Conservation (phyloP, 345 rosid species). For the Populus alba region DNA sequence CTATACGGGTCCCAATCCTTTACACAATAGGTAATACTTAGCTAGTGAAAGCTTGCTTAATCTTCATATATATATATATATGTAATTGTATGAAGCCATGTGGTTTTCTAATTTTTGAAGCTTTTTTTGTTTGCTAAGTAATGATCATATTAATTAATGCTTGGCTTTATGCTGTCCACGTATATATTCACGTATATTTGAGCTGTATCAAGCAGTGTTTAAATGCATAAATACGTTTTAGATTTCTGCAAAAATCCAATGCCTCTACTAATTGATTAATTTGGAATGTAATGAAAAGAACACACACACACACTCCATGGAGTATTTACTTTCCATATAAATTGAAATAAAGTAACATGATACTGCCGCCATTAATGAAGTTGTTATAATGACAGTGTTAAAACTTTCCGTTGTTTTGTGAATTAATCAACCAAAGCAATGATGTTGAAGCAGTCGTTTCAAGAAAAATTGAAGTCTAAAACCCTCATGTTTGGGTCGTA, state of each 20-base stretch:
- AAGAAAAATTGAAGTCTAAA: background rate
- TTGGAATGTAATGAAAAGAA: background rate
- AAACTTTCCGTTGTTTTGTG: background rate
- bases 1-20: constrained; percentile 63
- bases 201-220: background rate
- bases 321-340: background rate
- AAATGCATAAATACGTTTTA: background rate
- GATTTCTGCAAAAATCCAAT: background rate
- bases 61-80: background rate
- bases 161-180: no score
- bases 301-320: no score
- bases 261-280: background rate
- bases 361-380: background rate
- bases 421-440: background rate
- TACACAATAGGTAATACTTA: constrained; percentile 47
- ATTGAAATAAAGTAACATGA: background rate
- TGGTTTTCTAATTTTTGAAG: background rate
- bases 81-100: background rate
- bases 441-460: background rate
- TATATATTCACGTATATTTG: background rate
- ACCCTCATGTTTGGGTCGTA: background rate
- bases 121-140: background rate
- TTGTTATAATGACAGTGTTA: background rate
- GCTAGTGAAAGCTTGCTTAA: background rate
- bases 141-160: background rate